These are phyloP conservation scores for Zygnema circumcarinatum DNA, from an alignment of 139 green algal species.

Conservation along the genomic window DNA sequence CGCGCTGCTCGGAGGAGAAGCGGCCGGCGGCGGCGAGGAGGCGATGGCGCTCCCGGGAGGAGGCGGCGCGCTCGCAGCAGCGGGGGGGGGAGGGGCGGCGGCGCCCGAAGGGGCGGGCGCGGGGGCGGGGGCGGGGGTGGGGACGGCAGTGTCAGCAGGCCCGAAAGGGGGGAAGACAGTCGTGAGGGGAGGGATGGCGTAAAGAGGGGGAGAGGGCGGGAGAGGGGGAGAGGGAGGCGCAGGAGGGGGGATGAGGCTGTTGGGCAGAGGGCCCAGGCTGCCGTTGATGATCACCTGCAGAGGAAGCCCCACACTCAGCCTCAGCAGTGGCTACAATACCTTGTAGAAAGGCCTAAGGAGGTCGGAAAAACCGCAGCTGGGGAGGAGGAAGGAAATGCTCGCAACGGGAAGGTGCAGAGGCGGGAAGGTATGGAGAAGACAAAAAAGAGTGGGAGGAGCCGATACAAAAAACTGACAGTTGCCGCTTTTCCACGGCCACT, in stretches of 20 bases:
- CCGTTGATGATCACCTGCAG: conserved; percentile 30
- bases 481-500: background rate
- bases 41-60: background rate
- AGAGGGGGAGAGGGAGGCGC: background rate
- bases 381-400: too few relatives aligned
- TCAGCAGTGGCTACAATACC: too few relatives aligned
- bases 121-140: background rate
- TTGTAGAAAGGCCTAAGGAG: too few relatives aligned
- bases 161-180: background rate
- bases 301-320: too few relatives aligned
- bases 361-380: too few relatives aligned
- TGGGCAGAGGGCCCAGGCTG: conserved; percentile 9
- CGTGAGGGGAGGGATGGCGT: background rate
- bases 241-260: background rate
- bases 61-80: background rate
- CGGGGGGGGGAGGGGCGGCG: background rate
- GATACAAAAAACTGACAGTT: background rate
- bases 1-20: background rate
- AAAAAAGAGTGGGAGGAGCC: background rate
- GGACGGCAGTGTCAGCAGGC: background rate
- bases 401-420: background rate
- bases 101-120: too few relatives aligned
- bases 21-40: background rate
- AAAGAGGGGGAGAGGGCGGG: background rate
- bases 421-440: conserved; percentile 6